phyloP scores from a whole-genome alignment of 106 monocot genomes.

The Dioscorea zingiberensis region DNA sequence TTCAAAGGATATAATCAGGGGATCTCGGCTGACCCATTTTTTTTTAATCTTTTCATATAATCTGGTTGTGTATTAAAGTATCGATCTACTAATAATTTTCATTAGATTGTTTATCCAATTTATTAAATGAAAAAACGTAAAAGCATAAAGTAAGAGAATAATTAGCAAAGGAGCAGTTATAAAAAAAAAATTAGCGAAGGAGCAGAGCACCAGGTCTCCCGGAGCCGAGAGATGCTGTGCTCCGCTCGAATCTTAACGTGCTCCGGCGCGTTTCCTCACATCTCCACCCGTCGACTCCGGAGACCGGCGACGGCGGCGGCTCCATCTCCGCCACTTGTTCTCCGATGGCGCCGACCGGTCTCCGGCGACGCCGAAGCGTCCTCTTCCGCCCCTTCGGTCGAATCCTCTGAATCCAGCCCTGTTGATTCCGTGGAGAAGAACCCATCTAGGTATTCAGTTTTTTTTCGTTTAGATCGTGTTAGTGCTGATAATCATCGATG shows the following conservation, averaged over 20 bases:
- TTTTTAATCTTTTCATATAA: too few relatives aligned
- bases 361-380: slow-evolving; percentile 18
- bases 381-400: not conserved
- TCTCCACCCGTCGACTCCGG: not conserved
- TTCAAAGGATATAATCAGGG: too few relatives aligned
- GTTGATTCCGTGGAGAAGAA: slow-evolving; percentile 32
- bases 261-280: slow-evolving; percentile 5
- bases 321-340: not conserved
- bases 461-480: not conserved
- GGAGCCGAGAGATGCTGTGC: slow-evolving; percentile 34
- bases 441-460: slow-evolving; percentile 22
- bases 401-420: not conserved
- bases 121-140: too few relatives aligned
- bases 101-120: too few relatives aligned
- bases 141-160: too few relatives aligned
- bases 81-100: too few relatives aligned
- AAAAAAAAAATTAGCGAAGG: not conserved
- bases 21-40: too few relatives aligned
- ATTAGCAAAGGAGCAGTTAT: not conserved
- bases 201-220: too few relatives aligned
- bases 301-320: too few relatives aligned
- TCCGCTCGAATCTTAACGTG: slow-evolving; percentile 30
- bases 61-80: too few relatives aligned
- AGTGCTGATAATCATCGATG: not conserved
- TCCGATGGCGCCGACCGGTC: slow-evolving; percentile 16